Conservation (phyloP, 345 rosid species). For the Eucalyptus tenuipes region DNA sequence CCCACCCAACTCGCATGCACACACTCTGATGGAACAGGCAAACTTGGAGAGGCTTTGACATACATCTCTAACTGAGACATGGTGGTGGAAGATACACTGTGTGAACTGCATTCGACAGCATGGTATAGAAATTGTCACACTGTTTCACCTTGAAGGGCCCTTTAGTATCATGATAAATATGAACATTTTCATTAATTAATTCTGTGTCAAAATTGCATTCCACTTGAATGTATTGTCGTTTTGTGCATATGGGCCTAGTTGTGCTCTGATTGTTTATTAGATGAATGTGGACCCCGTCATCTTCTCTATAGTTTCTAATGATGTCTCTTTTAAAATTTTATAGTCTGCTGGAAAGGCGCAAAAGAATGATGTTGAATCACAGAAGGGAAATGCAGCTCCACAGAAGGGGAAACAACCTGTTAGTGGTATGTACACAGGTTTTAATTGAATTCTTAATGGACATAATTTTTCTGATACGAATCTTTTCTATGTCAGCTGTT, state of each 20-base stretch:
- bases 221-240: background rate
- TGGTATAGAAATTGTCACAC: background rate
- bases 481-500: background rate
- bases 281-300: background rate
- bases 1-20: background rate
- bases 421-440: slow-evolving; percentile 14
- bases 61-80: background rate
- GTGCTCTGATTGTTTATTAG: background rate
- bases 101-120: background rate
- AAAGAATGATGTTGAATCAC: slow-evolving; percentile 36
- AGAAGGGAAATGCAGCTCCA: slow-evolving; percentile 14
- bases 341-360: slow-evolving; percentile 81
- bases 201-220: background rate
- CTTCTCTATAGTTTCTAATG: background rate
- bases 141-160: background rate
- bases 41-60: background rate
- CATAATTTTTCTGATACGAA: background rate
- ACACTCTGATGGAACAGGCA: background rate
- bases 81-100: background rate
- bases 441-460: background rate
- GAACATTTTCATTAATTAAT: background rate
- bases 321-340: background rate
- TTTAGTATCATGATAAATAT: background rate
- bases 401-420: slow-evolving; percentile 26
- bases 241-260: background rate